Conservation (phyloP, 73 alveolate genomes). For the Urostyla sp. region DNA sequence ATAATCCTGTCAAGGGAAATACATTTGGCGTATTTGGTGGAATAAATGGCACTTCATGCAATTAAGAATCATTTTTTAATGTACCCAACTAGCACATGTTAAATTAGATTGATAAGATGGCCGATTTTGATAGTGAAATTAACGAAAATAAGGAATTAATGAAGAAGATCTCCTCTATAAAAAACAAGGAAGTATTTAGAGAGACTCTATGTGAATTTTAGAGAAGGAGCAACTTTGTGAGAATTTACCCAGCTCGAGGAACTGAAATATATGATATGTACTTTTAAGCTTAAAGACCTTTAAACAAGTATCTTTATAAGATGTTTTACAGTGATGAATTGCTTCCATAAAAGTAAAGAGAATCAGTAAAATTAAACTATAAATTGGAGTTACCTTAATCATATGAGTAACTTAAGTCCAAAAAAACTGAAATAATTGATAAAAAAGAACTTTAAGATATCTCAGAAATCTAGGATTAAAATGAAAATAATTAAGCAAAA, state of each 20-base stretch:
- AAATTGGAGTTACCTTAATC: constrained; percentile 5
- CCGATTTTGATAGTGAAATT: constrained; percentile 17
- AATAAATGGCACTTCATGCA: too few species aligned
- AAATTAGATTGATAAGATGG: constrained; percentile 2
- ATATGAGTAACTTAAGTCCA: constrained; percentile 15
- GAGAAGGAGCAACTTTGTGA: constrained; percentile 73
- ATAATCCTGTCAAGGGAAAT: too few species aligned
- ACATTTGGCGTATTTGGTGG: too few species aligned
- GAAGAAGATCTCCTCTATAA: constrained; percentile 21
- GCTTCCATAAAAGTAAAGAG: background rate
- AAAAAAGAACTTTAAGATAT: background rate
- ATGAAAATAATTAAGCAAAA: background rate
- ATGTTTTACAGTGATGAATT: constrained; percentile 65
- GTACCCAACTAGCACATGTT: constrained; percentile 1
- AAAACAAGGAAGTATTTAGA: constrained; percentile 61
- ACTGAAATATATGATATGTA: constrained; percentile 55
- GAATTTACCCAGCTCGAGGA: constrained; percentile 76
- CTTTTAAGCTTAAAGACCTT: constrained; percentile 48
- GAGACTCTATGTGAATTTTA: constrained; percentile 66
- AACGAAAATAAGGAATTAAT: constrained; percentile 3
- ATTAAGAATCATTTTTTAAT: background rate
- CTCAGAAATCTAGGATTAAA: background rate
- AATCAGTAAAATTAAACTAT: background rate
- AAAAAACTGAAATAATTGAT: background rate
- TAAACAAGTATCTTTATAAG: constrained; percentile 53